Base-by-base conservation (phyloP, 2,329 filamentous ascomycete genomes). In the Penicillium sp. region DNA sequence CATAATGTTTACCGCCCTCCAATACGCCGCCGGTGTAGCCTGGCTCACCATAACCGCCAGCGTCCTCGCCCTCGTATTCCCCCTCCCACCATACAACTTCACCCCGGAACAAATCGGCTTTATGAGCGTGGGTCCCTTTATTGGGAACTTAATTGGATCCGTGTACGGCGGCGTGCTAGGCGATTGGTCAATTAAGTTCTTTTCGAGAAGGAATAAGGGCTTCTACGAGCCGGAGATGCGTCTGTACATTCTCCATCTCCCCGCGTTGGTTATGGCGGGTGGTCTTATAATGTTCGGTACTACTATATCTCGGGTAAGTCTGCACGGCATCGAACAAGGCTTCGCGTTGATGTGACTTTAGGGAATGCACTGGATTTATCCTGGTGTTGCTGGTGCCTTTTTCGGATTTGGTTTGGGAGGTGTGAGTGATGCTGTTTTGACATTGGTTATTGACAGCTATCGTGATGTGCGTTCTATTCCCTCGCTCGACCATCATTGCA, bases 211-310 rank as follows among this genome's bases (percentile, higher is more conserved):
- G 14, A 78, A 79, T 55, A 67, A 68, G 28, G 76, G 76, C 35
- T 73, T 76, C 53, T 76, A 76, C 45, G 77, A 79, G 60, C 74
- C 77, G 1, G 77, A 79, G 60, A 79, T 79, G 70, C 69, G 76
- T 2, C 65, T 79, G 5, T 74, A 68, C 36, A 68, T 65, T 20
- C 53, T 65, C 16, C 63, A 63, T 38, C 30, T 67, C 2, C 71
- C 73, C 27, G 68, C 74, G 46, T 40, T 77, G 5, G 49, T 73
- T 2, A 68, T 75, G 16, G 74, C 75, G 0, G 69, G 70, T 2
- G 76, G 75, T 0, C 58, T 77, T 44, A 65, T 78, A 14, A 63
- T 79, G 64, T 76, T 74, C 55, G 74, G 74, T 1, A 59, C 57
- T 0, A 74, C 73, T 0, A 60, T 70, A 3, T 64, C 65, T 11